Evolutionary conservation across 1,284 basidiomycete genomes (phyloP).

Genomic region (Stygiomarasmius scandens): DNA sequence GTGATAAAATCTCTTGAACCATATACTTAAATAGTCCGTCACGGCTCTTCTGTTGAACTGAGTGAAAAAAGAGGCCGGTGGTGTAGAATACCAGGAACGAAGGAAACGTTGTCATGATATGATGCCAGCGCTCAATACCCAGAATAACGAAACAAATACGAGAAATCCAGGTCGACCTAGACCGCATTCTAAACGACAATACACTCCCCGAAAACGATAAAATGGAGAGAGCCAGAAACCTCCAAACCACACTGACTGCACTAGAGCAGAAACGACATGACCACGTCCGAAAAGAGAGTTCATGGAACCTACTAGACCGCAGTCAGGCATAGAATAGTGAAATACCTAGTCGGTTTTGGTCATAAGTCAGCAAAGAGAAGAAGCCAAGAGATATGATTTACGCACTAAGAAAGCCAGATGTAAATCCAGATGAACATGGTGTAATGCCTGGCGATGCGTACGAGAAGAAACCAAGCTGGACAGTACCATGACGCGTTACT

Average conservation of each 20-base stretch:
- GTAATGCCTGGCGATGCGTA: not conserved
- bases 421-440: not conserved
- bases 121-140: too few species aligned
- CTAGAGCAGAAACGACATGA: conserved; percentile 13
- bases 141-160: conserved; percentile 7
- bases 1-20: too few species aligned
- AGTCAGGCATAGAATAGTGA: conserved; percentile 29
- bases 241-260: conserved; percentile 2
- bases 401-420: conserved; percentile 12
- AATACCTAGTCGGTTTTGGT: conserved; percentile 28
- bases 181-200: not conserved
- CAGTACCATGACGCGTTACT: conserved; percentile 20
- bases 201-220: not conserved
- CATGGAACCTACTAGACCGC: conserved; percentile 6
- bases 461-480: conserved; percentile 15
- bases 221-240: not conserved
- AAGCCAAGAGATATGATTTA: conserved; percentile 22
- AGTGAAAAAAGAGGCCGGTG: too few species aligned
- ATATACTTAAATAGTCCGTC: too few species aligned
- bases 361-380: conserved; percentile 17
- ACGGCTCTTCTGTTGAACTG: too few species aligned
- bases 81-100: too few species aligned
- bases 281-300: conserved; percentile 7
- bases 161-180: conserved; percentile 5
- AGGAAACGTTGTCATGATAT: too few species aligned